A percentile compares a stretch with the other conserved stretches of the same genome.
Conservation (phyloP, 2,329 filamentous ascomycete species). For the Alternaria sp. region DNA sequence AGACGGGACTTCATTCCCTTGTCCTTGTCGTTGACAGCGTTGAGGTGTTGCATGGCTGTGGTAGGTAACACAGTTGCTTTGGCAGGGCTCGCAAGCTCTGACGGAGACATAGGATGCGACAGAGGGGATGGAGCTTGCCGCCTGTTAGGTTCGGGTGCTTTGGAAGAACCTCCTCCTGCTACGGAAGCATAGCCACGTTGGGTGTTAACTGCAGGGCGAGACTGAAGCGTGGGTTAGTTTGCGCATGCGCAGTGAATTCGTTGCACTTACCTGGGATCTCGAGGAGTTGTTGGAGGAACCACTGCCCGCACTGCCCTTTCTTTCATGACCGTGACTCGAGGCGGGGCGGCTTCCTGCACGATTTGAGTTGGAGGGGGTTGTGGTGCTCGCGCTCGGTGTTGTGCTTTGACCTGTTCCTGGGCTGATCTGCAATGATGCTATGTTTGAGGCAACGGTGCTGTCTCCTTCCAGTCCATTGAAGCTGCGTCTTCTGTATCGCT, state of each 20-base stretch:
- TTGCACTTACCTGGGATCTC: constrained; percentile 46
- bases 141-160: constrained; percentile 53
- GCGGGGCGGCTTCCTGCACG: constrained; percentile 41
- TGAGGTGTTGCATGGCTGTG: constrained; percentile 82
- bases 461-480: constrained; percentile 70
- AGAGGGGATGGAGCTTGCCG: constrained; percentile 59
- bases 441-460: constrained; percentile 26
- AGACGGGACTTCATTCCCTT: constrained; percentile 86
- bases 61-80: constrained; percentile 56
- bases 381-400: constrained; percentile 25
- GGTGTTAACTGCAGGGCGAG: constrained; percentile 35
- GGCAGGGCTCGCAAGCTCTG: constrained; percentile 40
- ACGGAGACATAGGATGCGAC: constrained; percentile 55
- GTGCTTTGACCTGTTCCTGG: constrained; percentile 22
- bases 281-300: constrained; percentile 46
- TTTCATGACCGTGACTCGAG: constrained; percentile 49
- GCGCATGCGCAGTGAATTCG: not conserved
- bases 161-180: constrained; percentile 27
- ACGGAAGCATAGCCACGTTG: constrained; percentile 32
- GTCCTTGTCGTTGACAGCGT: constrained; percentile 86
- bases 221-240: constrained; percentile 22
- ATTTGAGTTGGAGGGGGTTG: constrained; percentile 43
- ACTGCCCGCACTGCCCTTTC: constrained; percentile 52
- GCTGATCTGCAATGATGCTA: constrained; percentile 29
- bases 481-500: constrained; percentile 82